A percentile compares a stretch with the other conserved stretches of the same genome.
Conservation (phyloP, 1,284 basidiomycete genomes). For the Cystobasidium pallidum region DNA sequence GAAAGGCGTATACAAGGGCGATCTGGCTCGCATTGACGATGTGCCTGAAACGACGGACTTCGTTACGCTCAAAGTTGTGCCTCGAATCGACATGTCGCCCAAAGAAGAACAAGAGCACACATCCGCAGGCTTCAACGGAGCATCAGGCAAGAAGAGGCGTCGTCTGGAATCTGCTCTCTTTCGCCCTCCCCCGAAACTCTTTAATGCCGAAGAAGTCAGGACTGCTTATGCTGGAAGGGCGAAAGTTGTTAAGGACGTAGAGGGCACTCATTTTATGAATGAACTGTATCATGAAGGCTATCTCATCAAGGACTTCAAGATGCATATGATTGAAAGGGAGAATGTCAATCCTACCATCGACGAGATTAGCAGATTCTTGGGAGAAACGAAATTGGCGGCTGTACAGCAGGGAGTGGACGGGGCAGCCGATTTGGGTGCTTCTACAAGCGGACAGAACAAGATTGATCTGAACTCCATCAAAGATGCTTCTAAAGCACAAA, state of each 20-base stretch:
- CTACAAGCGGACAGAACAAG: constrained; percentile 55
- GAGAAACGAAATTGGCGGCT: constrained; percentile 38
- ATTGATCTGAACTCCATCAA: constrained; percentile 83
- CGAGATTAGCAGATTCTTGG: constrained; percentile 88
- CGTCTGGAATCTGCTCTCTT: constrained; percentile 58
- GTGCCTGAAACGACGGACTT: constrained; percentile 92
- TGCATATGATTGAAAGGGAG: constrained; percentile 77
- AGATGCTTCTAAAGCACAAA: constrained; percentile 83
- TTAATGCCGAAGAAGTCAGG: constrained; percentile 90
- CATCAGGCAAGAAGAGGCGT: constrained; percentile 53
- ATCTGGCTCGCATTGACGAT: constrained; percentile 93
- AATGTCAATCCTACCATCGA: constrained; percentile 94
- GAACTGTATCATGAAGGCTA: constrained; percentile 95
- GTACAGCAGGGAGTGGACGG: constrained; percentile 25
- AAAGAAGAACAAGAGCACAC: constrained; percentile 67
- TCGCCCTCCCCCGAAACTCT: constrained; percentile 87
- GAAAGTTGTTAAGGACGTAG: constrained; percentile 67
- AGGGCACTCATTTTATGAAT: constrained; percentile 77
- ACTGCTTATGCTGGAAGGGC: constrained; percentile 75
- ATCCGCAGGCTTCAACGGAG: constrained; percentile 60
- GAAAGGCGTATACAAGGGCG: constrained; percentile 90
- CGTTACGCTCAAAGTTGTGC: constrained; percentile 89
- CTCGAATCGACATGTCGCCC: constrained; percentile 93
- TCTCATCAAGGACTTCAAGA: constrained; percentile 92
- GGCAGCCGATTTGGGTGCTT: constrained; percentile 50